Evolutionary conservation across 768 basidiomycete genomes (phyloP), one percentile per base, ranked within the genome.

Genomic region (Lactarius evosmus): DNA sequence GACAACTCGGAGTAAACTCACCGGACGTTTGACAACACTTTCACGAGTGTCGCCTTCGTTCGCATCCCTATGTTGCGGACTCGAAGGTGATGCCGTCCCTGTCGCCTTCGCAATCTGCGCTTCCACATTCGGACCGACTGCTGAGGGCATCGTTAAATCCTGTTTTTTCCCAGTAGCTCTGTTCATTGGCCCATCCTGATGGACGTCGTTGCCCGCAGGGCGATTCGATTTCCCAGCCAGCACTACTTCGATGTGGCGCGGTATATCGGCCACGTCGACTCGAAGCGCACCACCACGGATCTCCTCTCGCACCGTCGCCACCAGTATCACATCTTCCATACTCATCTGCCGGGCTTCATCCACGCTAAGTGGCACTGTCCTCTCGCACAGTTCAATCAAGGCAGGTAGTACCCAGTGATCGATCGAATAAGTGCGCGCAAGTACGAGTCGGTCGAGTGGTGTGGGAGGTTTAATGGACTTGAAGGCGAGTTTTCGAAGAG

Each of bases 401-500:
- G 66, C 56, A 19, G 65, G 65, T 49, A 58, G 50, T 7, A 68
- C 36, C 67, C 67, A 68, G 34, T 58, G 7, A 2, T 60, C 61
- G 6, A 68, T 49, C 16, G 25, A 41, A 41, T 68, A 68, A 22
- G 65, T 57, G 54, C 65, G 67, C 25, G 61, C 67, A 56, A 67
- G 67, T 25, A 60, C 41, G 32, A 68, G 58, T 36, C 36, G 60
- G 19, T 66, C 65, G 51, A 38, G 56, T 25, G 65, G 30, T 4
- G 62, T 63, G 36, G 65, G 62, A n/a, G 62, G 63, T 22, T 34
- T 38, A 4, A 66, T 56, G 19, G 56, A 63, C 52, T 17, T 66
- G 50, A 66, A 29, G 34, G 65, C 61, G 29, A 66, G 62, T 11
- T 51, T 64, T 67, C 63, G 76, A 68, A 69, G 74, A 56, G 60